A percentile compares a stretch with the other conserved stretches of the same genome.
phyloP scores from a whole-genome alignment of 768 basidiomycete species.

The Leucosporidium yakuticum region DNA sequence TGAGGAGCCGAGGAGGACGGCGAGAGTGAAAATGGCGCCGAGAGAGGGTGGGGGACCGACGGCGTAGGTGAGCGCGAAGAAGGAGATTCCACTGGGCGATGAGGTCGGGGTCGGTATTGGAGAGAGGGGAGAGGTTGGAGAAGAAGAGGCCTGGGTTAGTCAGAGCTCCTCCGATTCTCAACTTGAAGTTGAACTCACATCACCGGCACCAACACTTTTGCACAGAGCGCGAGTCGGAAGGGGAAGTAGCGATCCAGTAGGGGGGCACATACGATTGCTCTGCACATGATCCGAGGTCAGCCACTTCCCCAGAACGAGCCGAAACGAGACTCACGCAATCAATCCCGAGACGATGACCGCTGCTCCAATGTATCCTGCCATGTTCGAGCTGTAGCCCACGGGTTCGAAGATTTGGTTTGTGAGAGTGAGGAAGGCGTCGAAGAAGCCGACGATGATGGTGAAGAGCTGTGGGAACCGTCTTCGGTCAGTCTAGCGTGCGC shows the following conservation, averaged over 20 bases:
- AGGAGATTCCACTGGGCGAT: not conserved
- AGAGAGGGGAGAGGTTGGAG: not conserved
- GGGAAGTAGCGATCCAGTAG: constrained; percentile 7
- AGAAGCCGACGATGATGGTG: constrained; percentile 6
- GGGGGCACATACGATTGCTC: not conserved
- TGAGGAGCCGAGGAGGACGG: constrained; percentile 1
- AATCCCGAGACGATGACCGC: not conserved
- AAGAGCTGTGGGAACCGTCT: not conserved
- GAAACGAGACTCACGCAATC: not conserved
- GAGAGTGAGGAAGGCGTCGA: constrained; percentile 10
- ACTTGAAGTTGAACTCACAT: not conserved
- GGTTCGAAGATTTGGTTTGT: constrained; percentile 15
- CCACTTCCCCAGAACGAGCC: too few relatives aligned
- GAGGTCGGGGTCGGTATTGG: not conserved
- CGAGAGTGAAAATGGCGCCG: not conserved
- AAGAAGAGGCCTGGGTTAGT: not conserved
- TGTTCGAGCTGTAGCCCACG: constrained; percentile 3
- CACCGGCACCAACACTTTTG: not conserved
- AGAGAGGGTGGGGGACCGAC: not conserved
- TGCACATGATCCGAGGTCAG: not conserved
- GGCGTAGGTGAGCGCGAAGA: constrained; percentile 1
- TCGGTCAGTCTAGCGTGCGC: not conserved
- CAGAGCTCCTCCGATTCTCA: too few relatives aligned
- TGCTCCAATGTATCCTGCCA: constrained; percentile 4
- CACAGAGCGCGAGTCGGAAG: not conserved